phyloP scores from a whole-genome alignment of 306 rosid species.

The Trifolium fragiferum region DNA sequence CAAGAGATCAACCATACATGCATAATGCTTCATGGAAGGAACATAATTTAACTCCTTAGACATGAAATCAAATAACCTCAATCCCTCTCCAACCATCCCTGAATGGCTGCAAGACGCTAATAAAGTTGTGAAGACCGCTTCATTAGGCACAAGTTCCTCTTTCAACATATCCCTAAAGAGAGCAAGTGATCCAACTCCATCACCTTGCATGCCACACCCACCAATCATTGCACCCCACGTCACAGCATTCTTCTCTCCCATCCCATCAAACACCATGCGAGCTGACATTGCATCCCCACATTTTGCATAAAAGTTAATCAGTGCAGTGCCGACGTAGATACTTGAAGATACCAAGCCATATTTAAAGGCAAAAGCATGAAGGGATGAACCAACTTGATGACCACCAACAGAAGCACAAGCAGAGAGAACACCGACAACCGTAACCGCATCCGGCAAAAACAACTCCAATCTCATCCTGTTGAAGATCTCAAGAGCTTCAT shows the following conservation, averaged over 20 bases:
- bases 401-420: constrained; percentile 69
- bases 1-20: constrained; percentile 75
- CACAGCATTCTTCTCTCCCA: constrained; percentile 66
- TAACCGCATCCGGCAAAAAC: constrained; percentile 61
- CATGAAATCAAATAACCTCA: constrained; percentile 63
- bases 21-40: constrained; percentile 81
- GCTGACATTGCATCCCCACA: constrained; percentile 77
- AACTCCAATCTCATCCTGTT: constrained; percentile 58
- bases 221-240: constrained; percentile 85
- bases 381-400: constrained; percentile 62
- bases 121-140: constrained; percentile 64
- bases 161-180: constrained; percentile 70
- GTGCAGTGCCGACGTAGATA: constrained; percentile 71
- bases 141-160: constrained; percentile 60
- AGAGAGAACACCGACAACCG: constrained; percentile 67
- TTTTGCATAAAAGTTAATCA: constrained; percentile 76
- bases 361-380: constrained; percentile 65
- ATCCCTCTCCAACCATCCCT: constrained; percentile 78
- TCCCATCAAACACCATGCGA: constrained; percentile 63
- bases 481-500: constrained; percentile 66
- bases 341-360: constrained; percentile 51
- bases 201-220: constrained; percentile 80
- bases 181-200: constrained; percentile 61
- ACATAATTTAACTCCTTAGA: constrained; percentile 54
- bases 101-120: constrained; percentile 82